Percentiles rank a stretch among this genome's conserved stretches.
Evolutionary conservation across 768 basidiomycete species (phyloP).

Genomic region (Hygrophoropsis aurantiaca): DNA sequence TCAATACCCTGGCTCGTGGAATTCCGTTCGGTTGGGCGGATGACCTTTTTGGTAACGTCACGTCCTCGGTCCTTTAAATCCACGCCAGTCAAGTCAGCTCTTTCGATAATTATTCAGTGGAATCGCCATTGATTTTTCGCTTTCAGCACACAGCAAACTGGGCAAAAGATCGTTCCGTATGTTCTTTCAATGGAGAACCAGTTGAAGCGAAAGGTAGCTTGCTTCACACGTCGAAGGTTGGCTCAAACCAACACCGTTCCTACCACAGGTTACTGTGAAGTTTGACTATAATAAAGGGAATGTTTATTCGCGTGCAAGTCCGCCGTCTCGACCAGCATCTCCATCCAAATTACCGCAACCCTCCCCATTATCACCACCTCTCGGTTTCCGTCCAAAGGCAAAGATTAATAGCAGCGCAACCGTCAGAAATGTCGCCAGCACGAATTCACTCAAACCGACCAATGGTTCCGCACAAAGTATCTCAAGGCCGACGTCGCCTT

Average conservation of each 20-base stretch:
- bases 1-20: too few species aligned
- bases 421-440: conserved; percentile 23
- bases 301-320: conserved; percentile 27
- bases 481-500: conserved; percentile 41
- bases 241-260: conserved; percentile 2
- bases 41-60: background rate
- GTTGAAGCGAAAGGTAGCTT: conserved; percentile 48
- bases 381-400: conserved; percentile 48
- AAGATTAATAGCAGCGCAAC: conserved; percentile 62
- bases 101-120: too few species aligned
- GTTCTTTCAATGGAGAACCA: conserved; percentile 36
- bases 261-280: conserved; percentile 52
- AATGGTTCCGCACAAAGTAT: conserved; percentile 38
- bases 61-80: background rate
- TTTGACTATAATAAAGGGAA: conserved; percentile 39
- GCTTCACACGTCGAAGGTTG: background rate
- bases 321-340: conserved; percentile 48
- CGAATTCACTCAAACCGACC: conserved; percentile 19
- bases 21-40: too few species aligned
- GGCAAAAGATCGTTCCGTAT: too few species aligned
- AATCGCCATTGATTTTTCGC: too few species aligned
- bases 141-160: too few species aligned
- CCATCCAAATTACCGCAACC: conserved; percentile 39
- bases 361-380: conserved; percentile 24
- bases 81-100: too few species aligned